Conservation (phyloP, 495 filamentous ascomycete genomes). For the Lophiotrema nucula region DNA sequence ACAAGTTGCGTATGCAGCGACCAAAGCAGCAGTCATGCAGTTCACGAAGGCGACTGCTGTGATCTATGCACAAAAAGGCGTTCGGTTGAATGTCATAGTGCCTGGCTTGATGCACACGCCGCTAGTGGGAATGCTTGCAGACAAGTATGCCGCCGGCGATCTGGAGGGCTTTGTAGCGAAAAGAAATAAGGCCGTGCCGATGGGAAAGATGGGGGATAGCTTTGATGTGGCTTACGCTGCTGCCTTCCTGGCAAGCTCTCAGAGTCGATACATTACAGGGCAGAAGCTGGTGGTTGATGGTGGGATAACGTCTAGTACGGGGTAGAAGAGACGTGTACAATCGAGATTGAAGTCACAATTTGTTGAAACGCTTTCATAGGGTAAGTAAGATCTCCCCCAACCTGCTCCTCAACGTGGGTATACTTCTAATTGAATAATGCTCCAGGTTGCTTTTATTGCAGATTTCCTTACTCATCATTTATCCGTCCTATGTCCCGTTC, state of each 20-base stretch:
- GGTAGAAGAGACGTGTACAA: too few species aligned
- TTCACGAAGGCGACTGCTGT: not conserved
- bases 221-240: not conserved
- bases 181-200: not conserved
- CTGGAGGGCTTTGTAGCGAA: not conserved
- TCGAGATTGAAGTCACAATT: too few species aligned
- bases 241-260: not conserved
- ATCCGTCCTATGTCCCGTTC: too few species aligned
- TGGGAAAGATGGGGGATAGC: not conserved
- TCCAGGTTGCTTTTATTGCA: too few species aligned
- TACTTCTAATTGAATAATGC: too few species aligned
- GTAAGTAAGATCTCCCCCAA: too few species aligned
- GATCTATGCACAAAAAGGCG: not conserved
- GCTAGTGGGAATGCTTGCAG: not conserved
- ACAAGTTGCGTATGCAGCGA: constrained; percentile 52
- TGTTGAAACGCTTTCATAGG: too few species aligned
- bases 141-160: not conserved
- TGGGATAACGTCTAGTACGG: not conserved
- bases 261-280: not conserved
- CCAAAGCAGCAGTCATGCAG: not conserved
- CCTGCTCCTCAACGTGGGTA: too few species aligned
- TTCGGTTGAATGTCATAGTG: not conserved
- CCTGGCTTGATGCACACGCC: not conserved
- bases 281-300: not conserved
- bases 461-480: too few species aligned